Conservation (phyloP, 2,329 filamentous ascomycete genomes). For the Epichloe gansuensis region DNA sequence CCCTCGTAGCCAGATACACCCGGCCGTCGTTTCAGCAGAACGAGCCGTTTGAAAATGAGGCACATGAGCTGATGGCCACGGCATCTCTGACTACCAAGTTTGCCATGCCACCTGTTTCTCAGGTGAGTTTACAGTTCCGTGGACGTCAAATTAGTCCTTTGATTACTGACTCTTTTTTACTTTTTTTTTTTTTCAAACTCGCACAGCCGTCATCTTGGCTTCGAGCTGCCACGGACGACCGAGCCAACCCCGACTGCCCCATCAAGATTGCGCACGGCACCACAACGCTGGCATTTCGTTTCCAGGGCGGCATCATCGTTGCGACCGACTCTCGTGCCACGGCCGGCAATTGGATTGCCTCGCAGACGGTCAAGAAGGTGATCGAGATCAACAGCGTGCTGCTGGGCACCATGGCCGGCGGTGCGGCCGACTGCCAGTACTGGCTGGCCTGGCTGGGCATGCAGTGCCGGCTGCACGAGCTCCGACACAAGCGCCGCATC, state of each 20-base stretch:
- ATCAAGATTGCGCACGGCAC: slow-evolving; percentile 99
- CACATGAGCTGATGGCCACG: slow-evolving; percentile 59
- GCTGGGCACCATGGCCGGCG: slow-evolving; percentile 95
- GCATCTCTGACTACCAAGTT: slow-evolving; percentile 84
- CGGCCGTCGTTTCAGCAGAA: slow-evolving; percentile 59
- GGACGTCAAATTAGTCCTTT: not conserved
- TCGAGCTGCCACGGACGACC: slow-evolving; percentile 92
- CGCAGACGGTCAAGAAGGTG: slow-evolving; percentile 99
- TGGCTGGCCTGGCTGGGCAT: slow-evolving; percentile 98
- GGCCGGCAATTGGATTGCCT: slow-evolving; percentile 97
- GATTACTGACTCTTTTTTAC: not conserved
- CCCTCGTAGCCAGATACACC: slow-evolving; percentile 85
- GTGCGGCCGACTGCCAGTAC: slow-evolving; percentile 98
- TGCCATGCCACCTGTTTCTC: slow-evolving; percentile 82
- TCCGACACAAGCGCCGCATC: slow-evolving; percentile 97
- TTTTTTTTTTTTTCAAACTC: not conserved
- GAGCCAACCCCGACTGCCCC: slow-evolving; percentile 89
- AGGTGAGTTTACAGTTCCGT: slow-evolving; percentile 37
- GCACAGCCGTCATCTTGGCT: slow-evolving; percentile 80
- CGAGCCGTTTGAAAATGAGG: slow-evolving; percentile 59
- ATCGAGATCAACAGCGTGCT: slow-evolving; percentile 95
- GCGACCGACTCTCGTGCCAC: slow-evolving; percentile 96
- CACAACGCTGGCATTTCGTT: slow-evolving; percentile 93
- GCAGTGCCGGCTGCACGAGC: slow-evolving; percentile 98
- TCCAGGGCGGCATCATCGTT: slow-evolving; percentile 96